These are phyloP conservation scores for Neohortaea acidophila DNA, from an alignment of 495 filamentous ascomycete genomes.

Conservation along the genomic window DNA sequence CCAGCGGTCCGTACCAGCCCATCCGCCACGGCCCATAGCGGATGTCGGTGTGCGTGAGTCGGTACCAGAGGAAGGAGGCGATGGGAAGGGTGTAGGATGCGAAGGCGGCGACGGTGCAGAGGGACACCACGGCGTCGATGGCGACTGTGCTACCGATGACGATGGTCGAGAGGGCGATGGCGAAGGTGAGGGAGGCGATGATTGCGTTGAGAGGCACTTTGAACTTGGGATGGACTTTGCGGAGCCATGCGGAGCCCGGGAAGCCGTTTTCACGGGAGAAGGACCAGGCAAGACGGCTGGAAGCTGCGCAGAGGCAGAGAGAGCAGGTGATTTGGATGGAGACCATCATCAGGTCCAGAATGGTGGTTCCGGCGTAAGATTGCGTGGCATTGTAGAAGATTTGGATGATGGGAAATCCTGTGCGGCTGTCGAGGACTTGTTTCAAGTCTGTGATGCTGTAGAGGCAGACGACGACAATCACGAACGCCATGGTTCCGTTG, in stretches of 20 bases:
- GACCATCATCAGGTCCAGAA: too few species aligned
- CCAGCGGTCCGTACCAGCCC: slow-evolving; percentile 24
- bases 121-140: slow-evolving; percentile 17
- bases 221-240: slow-evolving; percentile 2
- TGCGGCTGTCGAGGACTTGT: slow-evolving; percentile 1
- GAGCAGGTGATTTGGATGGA: too few species aligned
- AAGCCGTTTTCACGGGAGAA: slow-evolving; percentile 15
- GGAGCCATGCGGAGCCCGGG: slow-evolving; percentile 6
- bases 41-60: too few species aligned
- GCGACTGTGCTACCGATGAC: slow-evolving; percentile 17
- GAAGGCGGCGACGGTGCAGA: slow-evolving; percentile 11
- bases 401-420: slow-evolving; percentile 6
- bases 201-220: slow-evolving; percentile 15
- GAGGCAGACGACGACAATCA: slow-evolving; percentile 3
- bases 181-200: slow-evolving; percentile 10
- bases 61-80: too few species aligned
- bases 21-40: slow-evolving; percentile 20
- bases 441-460: slow-evolving; percentile 7
- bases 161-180: slow-evolving; percentile 16
- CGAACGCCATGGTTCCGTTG: slow-evolving; percentile 9
- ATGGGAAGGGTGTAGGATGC: slow-evolving; percentile 12
- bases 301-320: too few species aligned
- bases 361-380: too few species aligned
- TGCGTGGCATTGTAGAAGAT: slow-evolving; percentile 8
- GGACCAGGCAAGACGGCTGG: too few species aligned